A percentile compares a stretch with the other conserved stretches of the same genome.
phyloP scores from a whole-genome alignment of 2,329 filamentous ascomycete species.

The Eutypella sp. region DNA sequence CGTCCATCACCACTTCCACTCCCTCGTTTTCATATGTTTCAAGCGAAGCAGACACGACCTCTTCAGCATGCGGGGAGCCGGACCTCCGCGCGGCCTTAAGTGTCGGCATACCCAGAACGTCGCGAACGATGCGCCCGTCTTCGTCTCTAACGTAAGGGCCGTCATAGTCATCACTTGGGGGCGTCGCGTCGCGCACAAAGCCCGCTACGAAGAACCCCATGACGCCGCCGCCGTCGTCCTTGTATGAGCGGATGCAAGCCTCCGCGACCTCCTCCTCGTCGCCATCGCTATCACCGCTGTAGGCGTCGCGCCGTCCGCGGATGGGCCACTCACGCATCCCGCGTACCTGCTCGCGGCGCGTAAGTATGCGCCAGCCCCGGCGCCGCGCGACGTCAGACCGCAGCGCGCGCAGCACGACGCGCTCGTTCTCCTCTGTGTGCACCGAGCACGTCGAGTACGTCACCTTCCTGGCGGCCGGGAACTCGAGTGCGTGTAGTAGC shows the following conservation, averaged over 20 bases:
- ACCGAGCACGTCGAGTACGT: slow-evolving; percentile 95
- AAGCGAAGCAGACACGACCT: slow-evolving; percentile 31
- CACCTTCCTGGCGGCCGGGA: slow-evolving; percentile 68
- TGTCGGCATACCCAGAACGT: slow-evolving; percentile 25
- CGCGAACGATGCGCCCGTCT: slow-evolving; percentile 25
- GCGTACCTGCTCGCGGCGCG: slow-evolving; percentile 64
- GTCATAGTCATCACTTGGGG: slow-evolving; percentile 11
- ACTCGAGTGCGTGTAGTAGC: slow-evolving; percentile 77
- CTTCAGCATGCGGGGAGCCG: slow-evolving; percentile 41
- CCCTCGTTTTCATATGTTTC: slow-evolving; percentile 32
- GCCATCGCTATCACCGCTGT: slow-evolving; percentile 42
- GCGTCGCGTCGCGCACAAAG: slow-evolving; percentile 64
- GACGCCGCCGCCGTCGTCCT: slow-evolving; percentile 74
- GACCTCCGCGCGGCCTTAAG: slow-evolving; percentile 20
- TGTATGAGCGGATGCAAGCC: slow-evolving; percentile 75
- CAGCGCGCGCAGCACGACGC: slow-evolving; percentile 70
- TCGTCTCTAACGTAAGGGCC: slow-evolving; percentile 26
- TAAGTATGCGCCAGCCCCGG: slow-evolving; percentile 73
- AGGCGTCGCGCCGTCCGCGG: slow-evolving; percentile 50
- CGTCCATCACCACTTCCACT: slow-evolving; percentile 13
- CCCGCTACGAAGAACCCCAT: slow-evolving; percentile 97
- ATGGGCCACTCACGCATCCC: slow-evolving; percentile 75
- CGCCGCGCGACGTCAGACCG: slow-evolving; percentile 59
- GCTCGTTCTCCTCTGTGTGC: slow-evolving; percentile 82
- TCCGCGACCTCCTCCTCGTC: slow-evolving; percentile 55